These are phyloP conservation scores for Rhododendron mucronatum DNA, from an alignment of 148 eudicot species.

Conservation along the genomic window DNA sequence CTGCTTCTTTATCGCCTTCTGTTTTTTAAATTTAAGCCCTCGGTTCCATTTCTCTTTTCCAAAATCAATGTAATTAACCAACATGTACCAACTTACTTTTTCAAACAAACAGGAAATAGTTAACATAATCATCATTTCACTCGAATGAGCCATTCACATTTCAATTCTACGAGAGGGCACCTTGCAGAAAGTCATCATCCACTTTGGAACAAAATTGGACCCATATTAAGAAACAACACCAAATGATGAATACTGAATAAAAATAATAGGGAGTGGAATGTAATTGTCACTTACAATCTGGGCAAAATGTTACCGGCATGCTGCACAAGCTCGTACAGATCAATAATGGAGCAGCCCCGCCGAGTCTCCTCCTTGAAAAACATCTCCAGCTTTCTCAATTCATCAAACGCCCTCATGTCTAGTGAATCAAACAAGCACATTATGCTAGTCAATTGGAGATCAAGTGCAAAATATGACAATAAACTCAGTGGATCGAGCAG, in stretches of 20 bases:
- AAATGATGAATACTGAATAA: too few relatives aligned
- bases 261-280: not conserved
- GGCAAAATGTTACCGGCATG: slow-evolving; percentile 98
- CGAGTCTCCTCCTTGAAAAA: slow-evolving; percentile 84
- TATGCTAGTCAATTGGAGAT: not conserved
- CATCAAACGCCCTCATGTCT: slow-evolving; percentile 99
- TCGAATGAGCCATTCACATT: not conserved
- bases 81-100: not conserved
- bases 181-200: not conserved
- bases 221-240: not conserved
- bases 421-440: slow-evolving; percentile 14
- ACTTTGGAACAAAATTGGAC: not conserved
- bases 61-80: not conserved
- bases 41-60: not conserved
- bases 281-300: slow-evolving; percentile 62
- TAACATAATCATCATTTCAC: not conserved
- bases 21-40: not conserved
- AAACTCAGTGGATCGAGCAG: not conserved
- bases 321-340: slow-evolving; percentile 95
- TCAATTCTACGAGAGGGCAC: not conserved
- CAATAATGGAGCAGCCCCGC: slow-evolving; percentile 85
- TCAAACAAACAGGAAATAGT: not conserved
- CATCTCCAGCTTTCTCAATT: slow-evolving; percentile 83
- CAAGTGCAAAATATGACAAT: not conserved
- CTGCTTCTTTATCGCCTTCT: not conserved